Percentiles rank a stretch among this genome's conserved stretches.
Evolutionary conservation across 306 rosid species (phyloP).

Genomic region (Carpinus viminea): DNA sequence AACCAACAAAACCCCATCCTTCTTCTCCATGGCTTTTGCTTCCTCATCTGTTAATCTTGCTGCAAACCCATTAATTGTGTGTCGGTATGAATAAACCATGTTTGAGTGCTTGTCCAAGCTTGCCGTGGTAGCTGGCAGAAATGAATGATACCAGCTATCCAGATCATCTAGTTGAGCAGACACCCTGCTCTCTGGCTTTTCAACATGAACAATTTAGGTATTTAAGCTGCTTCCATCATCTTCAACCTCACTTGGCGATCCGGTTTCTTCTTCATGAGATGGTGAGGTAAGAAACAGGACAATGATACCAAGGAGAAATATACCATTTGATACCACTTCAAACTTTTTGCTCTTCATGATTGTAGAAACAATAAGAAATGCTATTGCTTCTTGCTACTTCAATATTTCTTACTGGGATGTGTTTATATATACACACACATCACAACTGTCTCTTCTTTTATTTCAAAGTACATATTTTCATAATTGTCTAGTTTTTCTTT

Average conservation of each 20-base stretch:
- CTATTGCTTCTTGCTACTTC: too few species aligned
- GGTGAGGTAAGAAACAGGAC: background rate
- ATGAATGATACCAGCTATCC: constrained; percentile 54
- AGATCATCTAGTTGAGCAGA: constrained; percentile 40
- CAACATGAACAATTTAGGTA: constrained; percentile 53
- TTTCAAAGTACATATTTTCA: too few species aligned
- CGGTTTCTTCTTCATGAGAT: background rate
- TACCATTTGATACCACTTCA: too few species aligned
- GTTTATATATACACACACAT: too few species aligned
- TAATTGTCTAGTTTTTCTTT: too few species aligned
- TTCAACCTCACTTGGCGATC: background rate
- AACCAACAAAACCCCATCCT: constrained; percentile 53
- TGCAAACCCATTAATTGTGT: constrained; percentile 60
- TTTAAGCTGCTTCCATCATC: background rate
- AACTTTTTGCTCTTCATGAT: too few species aligned
- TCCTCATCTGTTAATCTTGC: constrained; percentile 54
- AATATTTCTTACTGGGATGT: too few species aligned
- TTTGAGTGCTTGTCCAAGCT: constrained; percentile 15
- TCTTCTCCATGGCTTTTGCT: constrained; percentile 45
- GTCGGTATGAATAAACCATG: constrained; percentile 47
- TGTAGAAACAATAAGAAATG: too few species aligned
- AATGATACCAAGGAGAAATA: background rate
- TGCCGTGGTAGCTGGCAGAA: constrained; percentile 31
- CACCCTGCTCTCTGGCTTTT: constrained; percentile 31
- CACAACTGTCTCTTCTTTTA: too few species aligned